phyloP scores from a whole-genome alignment of 2,329 filamentous ascomycete species.

The Colletotrichum siamense region DNA sequence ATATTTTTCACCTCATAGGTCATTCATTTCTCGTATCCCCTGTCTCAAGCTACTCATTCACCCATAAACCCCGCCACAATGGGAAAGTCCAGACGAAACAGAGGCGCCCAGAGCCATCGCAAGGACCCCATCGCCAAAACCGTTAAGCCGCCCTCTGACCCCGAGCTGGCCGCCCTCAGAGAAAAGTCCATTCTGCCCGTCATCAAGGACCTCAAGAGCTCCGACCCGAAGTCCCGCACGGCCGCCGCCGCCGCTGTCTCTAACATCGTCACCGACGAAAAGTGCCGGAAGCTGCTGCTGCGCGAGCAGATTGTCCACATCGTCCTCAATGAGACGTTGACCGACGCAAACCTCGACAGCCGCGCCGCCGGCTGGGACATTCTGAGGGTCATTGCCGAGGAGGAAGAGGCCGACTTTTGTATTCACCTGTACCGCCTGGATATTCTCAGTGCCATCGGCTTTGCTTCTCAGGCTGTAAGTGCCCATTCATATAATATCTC shows the following conservation, averaged over 20 bases:
- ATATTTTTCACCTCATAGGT: not conserved
- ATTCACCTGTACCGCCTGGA: constrained; percentile 69
- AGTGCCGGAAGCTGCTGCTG: constrained; percentile 68
- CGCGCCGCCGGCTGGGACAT: constrained; percentile 73
- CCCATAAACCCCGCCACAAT: constrained; percentile 40
- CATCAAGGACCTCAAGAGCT: constrained; percentile 63
- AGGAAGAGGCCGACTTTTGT: constrained; percentile 72
- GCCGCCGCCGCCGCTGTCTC: constrained; percentile 64
- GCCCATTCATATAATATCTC: not conserved
- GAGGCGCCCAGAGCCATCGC: constrained; percentile 52
- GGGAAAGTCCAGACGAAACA: constrained; percentile 65
- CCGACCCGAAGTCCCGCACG: constrained; percentile 64
- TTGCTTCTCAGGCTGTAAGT: constrained; percentile 58
- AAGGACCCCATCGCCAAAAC: constrained; percentile 62
- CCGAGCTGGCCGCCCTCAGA: constrained; percentile 66
- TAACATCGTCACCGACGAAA: constrained; percentile 66
- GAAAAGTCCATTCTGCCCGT: constrained; percentile 69
- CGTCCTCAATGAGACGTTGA: constrained; percentile 68
- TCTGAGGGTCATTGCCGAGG: constrained; percentile 63
- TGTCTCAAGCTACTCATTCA: not conserved
- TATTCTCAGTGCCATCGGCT: constrained; percentile 64
- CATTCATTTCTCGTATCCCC: not conserved
- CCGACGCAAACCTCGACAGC: constrained; percentile 67
- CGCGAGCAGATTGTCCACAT: constrained; percentile 70
- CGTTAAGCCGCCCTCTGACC: constrained; percentile 66